Conservation (phyloP, 2,329 filamentous ascomycete species). For the Amauroascus verrucosus region DNA sequence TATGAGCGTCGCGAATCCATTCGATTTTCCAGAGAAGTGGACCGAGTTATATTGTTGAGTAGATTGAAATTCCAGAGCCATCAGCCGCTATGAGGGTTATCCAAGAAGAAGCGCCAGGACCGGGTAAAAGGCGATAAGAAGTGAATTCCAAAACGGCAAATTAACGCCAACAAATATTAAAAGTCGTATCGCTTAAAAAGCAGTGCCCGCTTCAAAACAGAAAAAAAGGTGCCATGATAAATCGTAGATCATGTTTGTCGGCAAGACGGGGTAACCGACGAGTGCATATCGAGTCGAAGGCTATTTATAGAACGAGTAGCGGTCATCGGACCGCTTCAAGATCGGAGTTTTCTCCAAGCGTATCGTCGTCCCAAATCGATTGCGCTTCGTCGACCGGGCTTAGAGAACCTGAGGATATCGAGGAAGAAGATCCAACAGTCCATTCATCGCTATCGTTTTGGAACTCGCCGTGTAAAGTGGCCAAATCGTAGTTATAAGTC, state of each 20-base stretch:
- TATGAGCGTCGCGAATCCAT: neutral
- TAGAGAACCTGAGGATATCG: conserved; percentile 55
- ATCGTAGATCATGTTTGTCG: conserved; percentile 25
- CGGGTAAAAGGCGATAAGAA: conserved; percentile 19
- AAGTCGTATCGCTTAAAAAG: conserved; percentile 23
- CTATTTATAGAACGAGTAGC: neutral
- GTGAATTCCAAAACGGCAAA: conserved; percentile 5
- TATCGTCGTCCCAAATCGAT: conserved; percentile 33
- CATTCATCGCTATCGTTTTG: conserved; percentile 72
- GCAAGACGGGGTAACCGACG: neutral
- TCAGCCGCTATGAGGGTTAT: conserved; percentile 7
- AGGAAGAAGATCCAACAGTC: conserved; percentile 77
- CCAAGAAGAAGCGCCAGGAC: conserved; percentile 16
- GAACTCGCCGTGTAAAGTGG: conserved; percentile 46
- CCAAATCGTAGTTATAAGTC: conserved; percentile 46
- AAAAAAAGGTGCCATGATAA: conserved; percentile 25
- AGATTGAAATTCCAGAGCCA: conserved; percentile 8
- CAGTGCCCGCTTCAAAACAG: conserved; percentile 32
- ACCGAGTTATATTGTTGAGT: conserved; percentile 1
- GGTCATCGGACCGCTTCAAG: conserved; percentile 32
- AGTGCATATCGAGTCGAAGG: neutral
- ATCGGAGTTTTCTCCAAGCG: conserved; percentile 30
- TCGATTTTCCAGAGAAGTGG: neutral
- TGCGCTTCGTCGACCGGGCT: conserved; percentile 53
- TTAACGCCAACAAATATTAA: conserved; percentile 23